phyloP scores from a whole-genome alignment of 176 grass and related monocot genomes.

The Bonia amplexicaulis region DNA sequence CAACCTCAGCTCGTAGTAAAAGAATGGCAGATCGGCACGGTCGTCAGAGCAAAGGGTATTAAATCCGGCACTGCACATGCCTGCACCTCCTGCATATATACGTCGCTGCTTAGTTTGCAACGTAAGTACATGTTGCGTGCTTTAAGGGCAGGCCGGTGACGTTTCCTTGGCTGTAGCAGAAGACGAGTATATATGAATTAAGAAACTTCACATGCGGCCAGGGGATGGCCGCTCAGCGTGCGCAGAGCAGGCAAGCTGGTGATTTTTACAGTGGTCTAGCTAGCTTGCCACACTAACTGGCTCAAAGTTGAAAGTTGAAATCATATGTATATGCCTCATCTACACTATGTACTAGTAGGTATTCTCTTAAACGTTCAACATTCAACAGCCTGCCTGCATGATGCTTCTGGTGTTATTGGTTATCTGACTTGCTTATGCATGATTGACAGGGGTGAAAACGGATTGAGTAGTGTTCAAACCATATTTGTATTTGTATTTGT shows the following conservation, averaged over 20 bases:
- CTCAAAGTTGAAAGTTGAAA: no score
- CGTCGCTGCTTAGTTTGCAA: background rate
- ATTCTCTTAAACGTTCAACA: no score
- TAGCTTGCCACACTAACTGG: no score
- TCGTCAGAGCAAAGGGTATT: background rate
- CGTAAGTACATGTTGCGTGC: background rate
- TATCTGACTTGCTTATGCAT: no score
- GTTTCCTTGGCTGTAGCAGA: background rate
- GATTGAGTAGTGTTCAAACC: no score
- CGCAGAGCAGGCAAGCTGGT: background rate
- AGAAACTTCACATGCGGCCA: background rate
- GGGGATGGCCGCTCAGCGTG: background rate
- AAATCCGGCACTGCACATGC: background rate
- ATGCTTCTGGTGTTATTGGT: no score
- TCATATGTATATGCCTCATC: no score
- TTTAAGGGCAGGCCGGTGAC: background rate
- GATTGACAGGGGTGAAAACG: no score
- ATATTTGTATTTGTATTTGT: no score
- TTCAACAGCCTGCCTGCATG: no score
- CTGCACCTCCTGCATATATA: background rate
- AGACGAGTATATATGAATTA: background rate
- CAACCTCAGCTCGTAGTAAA: background rate
- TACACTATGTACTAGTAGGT: no score
- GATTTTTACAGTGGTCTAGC: background rate
- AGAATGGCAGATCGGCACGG: background rate